Evolutionary conservation across 2,329 filamentous ascomycete species (phyloP), one percentile per base, ranked within the genome.

Genomic region (Verticillium albo-atrum): DNA sequence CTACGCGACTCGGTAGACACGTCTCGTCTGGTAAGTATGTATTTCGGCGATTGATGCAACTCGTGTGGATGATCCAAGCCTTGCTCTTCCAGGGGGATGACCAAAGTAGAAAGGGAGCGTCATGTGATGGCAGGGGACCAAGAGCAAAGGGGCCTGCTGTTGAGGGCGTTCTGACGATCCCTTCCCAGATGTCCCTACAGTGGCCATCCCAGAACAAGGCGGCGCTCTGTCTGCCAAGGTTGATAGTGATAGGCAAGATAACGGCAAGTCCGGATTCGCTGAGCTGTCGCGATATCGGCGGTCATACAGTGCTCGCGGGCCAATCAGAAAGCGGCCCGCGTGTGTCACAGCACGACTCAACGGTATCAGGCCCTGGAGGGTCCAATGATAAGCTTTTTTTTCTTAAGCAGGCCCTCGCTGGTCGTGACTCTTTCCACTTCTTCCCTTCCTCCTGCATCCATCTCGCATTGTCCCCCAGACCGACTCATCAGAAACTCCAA

Each of bases 361-460:
- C 27, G 27, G 25, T 53, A 53, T 28, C 27, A 26, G 27, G 51
- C 25, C 51, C 25, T 30, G 51, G 51, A 54, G 58, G 60, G 60
- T 57, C 61, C 62, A 63, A 60, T 64, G 62, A 63, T 37, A 60
- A 63, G 61, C 57, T 61, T 61, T 61, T 60, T 56, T 53, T 56
- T 42, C 47, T 30, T 55, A 56, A 37, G 56, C 42, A 34, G 51
- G 47, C 50, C 37, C 42, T 54, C 42, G 42, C 54, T 55, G 56
- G 57, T 51, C 47, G 54, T 52, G 56, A 55, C 60, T 50, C 37
- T 57, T 66, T 61, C 63, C 30, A 47, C 54, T 47, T 52, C 56
- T 56, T 17, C 56, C 52, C 53, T 53, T 51, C n/a, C 54, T 20
- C 30, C 37, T 30, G 30, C 47, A 58, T 42, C 56, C 60, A 57